Conservation (phyloP, 768 basidiomycete species). For the Gelatoporia subvermispora region DNA sequence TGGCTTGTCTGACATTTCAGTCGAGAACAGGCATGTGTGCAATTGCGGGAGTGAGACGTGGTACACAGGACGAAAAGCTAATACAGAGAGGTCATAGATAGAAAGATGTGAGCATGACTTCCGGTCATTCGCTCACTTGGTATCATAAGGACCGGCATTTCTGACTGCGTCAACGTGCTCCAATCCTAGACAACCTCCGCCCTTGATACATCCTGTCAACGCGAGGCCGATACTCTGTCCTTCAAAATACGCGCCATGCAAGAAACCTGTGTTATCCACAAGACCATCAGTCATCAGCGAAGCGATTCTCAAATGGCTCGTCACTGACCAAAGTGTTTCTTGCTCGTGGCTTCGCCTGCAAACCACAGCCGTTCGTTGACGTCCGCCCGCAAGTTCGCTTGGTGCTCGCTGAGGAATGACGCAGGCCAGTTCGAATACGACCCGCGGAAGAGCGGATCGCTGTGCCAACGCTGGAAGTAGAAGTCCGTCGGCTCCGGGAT, state of each 20-base stretch:
- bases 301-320: not conserved
- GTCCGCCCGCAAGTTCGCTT: conserved; percentile 51
- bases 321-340: conserved; percentile 50
- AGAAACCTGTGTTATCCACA: conserved; percentile 35
- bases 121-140: not conserved
- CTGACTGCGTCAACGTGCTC: conserved; percentile 23
- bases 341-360: conserved; percentile 58
- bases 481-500: conserved; percentile 56
- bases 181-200: conserved; percentile 19
- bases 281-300: not conserved
- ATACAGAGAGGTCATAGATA: not conserved
- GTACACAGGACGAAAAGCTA: too few species aligned
- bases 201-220: conserved; percentile 39
- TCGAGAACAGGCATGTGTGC: too few species aligned
- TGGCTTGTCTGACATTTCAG: too few species aligned
- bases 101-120: not conserved
- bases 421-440: conserved; percentile 72
- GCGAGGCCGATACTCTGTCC: conserved; percentile 36
- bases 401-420: conserved; percentile 47
- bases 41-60: too few species aligned
- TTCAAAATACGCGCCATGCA: conserved; percentile 58
- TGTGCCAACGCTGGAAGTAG: conserved; percentile 50
- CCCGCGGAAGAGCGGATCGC: conserved; percentile 48
- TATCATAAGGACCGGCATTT: conserved; percentile 31
- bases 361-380: conserved; percentile 52